Evolutionary conservation across 371 early-diverging fungal species (phyloP), one percentile per base, ranked within the genome.

Genomic region (Globomyces sp.): DNA sequence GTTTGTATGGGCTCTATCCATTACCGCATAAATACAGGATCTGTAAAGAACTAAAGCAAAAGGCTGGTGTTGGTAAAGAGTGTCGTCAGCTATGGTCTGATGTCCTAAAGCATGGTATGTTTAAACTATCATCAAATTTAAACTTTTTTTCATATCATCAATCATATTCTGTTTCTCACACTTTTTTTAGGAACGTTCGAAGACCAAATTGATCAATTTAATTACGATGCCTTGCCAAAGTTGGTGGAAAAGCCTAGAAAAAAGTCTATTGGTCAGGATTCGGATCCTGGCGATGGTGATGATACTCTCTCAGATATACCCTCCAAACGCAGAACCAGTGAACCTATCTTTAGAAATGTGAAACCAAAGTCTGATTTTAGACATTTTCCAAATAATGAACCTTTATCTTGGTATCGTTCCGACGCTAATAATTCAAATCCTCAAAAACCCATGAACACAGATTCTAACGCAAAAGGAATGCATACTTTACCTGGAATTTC

Each of bases 21-120:
- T 39, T 44, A 36, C 61, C 61, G 4, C 61, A 60, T 41, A 60
- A 49, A 41, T 60, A 60, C 45, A 60, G 50, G 44, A 46, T 60
- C 61, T 60, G 61, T 13, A 60, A 60, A 49, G 61, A 60, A 34
- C 61, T 60, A 3, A 60, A 60, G 11, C 34, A 46, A 41, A 60
- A 60, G 13, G 61, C 61, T n/a, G 5, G 5, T 34, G 43, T 60
- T 37, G 61, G 61, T 13, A 40, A 40, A 4, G 61, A 60, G 41
- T 39, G 36, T 8, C 44, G 45, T 9, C 34, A 40, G 4, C 41
- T 36, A 9, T 60, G 61, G 61, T 40, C 39, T 42, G 44, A 60
- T 1, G 61, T 60, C 3, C 34, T 60, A 5, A 44, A 34, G 48
- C 34, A 45, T 36, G 61, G 61, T 6, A 24, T 24, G 24, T 24